Conservation (phyloP, 257 asterid genomes). For the Solanum etuberosum region DNA sequence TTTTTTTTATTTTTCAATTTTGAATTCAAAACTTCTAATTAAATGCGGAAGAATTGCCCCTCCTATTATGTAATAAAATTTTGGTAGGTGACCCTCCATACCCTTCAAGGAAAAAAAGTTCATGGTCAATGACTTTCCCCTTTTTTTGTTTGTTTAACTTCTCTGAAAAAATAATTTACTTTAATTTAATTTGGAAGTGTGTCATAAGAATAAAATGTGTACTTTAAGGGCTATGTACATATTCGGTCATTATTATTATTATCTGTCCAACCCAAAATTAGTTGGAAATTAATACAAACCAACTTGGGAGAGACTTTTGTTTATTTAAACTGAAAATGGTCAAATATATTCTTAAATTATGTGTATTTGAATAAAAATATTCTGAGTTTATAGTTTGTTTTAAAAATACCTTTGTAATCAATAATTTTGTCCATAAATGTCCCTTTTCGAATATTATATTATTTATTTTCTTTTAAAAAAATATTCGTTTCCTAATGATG, state of each 20-base stretch:
- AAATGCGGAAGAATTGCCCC: not conserved
- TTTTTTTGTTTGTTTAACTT: no score
- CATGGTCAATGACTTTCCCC: not conserved
- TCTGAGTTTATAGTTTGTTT: no score
- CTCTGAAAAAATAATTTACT: no score
- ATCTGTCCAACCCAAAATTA: not conserved
- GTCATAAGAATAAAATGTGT: not conserved
- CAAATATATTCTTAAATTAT: no score
- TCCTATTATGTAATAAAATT: not conserved
- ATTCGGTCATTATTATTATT: not conserved
- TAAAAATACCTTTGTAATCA: no score
- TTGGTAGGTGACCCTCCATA: not conserved
- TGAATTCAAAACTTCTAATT: not conserved
- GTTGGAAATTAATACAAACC: not conserved
- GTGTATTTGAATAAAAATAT: no score
- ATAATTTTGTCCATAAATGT: no score
- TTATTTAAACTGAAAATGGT: no score
- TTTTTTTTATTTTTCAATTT: no score
- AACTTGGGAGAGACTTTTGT: not conserved
- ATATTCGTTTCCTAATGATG: not conserved
- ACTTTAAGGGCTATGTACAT: not conserved
- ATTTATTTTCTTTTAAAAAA: not conserved
- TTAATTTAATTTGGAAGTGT: no score
- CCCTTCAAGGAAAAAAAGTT: not conserved
- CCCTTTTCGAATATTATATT: not conserved